A percentile compares a stretch with the other conserved stretches of the same genome.
Evolutionary conservation across 768 basidiomycete genomes (phyloP).

Genomic region (Suillus cothurnatus): DNA sequence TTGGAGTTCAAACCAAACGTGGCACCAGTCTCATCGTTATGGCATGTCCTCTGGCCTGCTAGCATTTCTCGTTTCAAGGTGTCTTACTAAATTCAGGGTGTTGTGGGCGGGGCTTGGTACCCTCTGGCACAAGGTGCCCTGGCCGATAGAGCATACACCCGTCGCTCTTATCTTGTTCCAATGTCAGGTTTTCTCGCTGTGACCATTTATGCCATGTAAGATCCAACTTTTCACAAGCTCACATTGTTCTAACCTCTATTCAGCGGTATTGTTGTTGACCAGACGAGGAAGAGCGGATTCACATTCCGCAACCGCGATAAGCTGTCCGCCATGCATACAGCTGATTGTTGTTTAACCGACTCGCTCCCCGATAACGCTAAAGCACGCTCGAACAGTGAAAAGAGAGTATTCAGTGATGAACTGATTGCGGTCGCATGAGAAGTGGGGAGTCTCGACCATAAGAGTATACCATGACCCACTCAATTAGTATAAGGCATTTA

Average conservation of each 20-base stretch:
- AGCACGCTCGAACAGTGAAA: not conserved
- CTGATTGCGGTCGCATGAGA: slow-evolving; percentile 3
- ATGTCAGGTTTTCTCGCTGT: slow-evolving; percentile 59
- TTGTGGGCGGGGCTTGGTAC: slow-evolving; percentile 68
- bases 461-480: not conserved
- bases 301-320: slow-evolving; percentile 51
- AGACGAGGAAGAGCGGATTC: slow-evolving; percentile 51
- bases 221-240: slow-evolving; percentile 9
- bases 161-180: slow-evolving; percentile 63
- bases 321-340: slow-evolving; percentile 25
- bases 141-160: slow-evolving; percentile 50
- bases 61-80: not conserved
- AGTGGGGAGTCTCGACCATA: not conserved
- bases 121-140: slow-evolving; percentile 60
- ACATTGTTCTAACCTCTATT: slow-evolving; percentile 3
- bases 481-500: not conserved
- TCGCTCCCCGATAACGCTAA: not conserved
- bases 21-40: slow-evolving; percentile 68
- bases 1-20: slow-evolving; percentile 58
- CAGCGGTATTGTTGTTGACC: slow-evolving; percentile 57
- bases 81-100: slow-evolving; percentile 39
- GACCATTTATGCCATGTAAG: slow-evolving; percentile 53
- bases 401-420: not conserved
- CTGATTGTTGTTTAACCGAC: not conserved
- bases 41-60: slow-evolving; percentile 30